Base-by-base conservation (phyloP, 768 basidiomycete genomes). In the Phaeotremella fagi region DNA sequence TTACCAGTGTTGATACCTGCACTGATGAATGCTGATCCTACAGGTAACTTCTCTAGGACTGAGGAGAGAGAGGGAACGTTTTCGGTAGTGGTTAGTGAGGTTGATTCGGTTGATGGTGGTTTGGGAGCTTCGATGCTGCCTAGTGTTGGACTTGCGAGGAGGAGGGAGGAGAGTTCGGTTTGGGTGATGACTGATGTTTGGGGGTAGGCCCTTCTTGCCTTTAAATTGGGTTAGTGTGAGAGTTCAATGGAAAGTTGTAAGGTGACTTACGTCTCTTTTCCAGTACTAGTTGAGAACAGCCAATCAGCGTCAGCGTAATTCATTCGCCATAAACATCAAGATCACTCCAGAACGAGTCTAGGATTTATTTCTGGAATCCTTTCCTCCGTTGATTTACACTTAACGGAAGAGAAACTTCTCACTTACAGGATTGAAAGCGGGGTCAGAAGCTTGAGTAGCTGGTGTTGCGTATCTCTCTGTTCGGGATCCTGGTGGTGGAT, bases 101-200 rank as follows among this genome's bases (percentile, higher is more conserved):
- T 28, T 7, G 52, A 50, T 28, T 25, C 42, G 38, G 54, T 50
- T 4, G 54, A 54, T 14, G 55, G 37, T 45, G 57, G 46, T 78
- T 53, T 41, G 51, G 80, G 25, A 48, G 71, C 41, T 78, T 64
- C 60, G 20, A 70, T 56, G 35, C 62, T 55, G 7, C 12, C 12
- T 28, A 70, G 46, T 3, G 60, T 77, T 4, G 88, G 85, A 54
- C 90, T 87, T 50, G 90, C 83, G 55, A 94, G 82, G 41, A 97
- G 80, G 57, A 97, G 76, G 23, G 81, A 77, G 0, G 91, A 85
- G 23, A 95, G 78, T 64, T 91, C 85, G 4, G 81, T 70, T 77
- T 97, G 91, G 3, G 88, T 88, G 54, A 97, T 80, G 18, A 89
- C 83, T 2, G 90, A 91, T 25, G 90, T 83, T 62, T 86, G 88